Conservation (phyloP, 2,329 filamentous ascomycete species). For the Blumeria hordei region DNA sequence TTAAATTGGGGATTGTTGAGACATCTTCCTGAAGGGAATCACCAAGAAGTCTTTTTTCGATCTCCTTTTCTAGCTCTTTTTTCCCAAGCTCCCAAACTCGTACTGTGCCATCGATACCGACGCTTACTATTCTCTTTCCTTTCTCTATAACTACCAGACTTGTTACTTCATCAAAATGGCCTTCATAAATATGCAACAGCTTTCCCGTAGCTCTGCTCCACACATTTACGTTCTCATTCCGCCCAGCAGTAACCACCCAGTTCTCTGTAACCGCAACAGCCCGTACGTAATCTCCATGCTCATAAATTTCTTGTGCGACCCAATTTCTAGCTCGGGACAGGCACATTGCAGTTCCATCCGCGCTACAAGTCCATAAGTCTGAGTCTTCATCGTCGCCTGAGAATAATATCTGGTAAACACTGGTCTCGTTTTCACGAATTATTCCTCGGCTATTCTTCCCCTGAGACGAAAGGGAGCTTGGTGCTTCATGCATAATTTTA, state of each 20-base stretch:
- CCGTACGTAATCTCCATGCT: constrained; percentile 76
- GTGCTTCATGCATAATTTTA: constrained; percentile 23
- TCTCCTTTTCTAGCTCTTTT: constrained; percentile 30
- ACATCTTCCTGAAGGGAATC: constrained; percentile 18
- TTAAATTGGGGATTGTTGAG: constrained; percentile 23
- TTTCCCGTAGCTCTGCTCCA: constrained; percentile 59
- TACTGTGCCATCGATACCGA: constrained; percentile 75
- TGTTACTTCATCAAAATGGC: constrained; percentile 87
- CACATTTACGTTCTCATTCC: constrained; percentile 76
- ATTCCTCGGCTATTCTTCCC: constrained; percentile 20
- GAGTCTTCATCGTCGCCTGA: constrained; percentile 33
- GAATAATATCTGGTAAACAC: constrained; percentile 60
- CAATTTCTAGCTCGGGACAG: constrained; percentile 45
- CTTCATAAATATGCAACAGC: constrained; percentile 48
- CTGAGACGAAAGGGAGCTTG: constrained; percentile 10
- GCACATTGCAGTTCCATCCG: constrained; percentile 70
- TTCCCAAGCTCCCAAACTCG: constrained; percentile 57
- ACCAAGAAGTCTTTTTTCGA: constrained; percentile 24
- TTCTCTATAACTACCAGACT: constrained; percentile 40
- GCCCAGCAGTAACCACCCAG: constrained; percentile 68
- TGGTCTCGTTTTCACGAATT: constrained; percentile 71
- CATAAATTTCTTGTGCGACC: constrained; percentile 43
- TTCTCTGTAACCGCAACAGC: constrained; percentile 52
- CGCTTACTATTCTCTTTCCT: constrained; percentile 41
- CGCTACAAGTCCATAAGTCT: constrained; percentile 77